Conservation (phyloP, 2,329 filamentous ascomycete species). For the Penicillium griseofulvum region DNA sequence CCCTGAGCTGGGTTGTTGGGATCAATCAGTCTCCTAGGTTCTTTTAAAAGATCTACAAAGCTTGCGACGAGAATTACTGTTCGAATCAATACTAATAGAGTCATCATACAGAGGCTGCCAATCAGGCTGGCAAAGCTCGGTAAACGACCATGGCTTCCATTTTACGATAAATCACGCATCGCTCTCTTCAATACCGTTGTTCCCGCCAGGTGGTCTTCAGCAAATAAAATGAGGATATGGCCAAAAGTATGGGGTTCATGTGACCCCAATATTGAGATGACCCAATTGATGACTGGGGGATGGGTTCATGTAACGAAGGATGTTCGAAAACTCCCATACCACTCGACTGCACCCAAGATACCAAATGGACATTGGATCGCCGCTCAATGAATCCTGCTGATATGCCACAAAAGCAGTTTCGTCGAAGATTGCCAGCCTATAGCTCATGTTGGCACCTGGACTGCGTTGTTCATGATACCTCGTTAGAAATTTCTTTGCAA, state of each 20-base stretch:
- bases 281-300: neutral
- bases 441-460: slow-evolving; percentile 5
- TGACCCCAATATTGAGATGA: neutral
- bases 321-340: neutral
- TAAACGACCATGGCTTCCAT: slow-evolving; percentile 29
- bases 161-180: slow-evolving; percentile 14
- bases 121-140: slow-evolving; percentile 51
- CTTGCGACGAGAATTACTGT: neutral
- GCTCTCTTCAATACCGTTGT: slow-evolving; percentile 18
- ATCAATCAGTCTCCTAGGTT: too few relatives aligned
- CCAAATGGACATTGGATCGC: neutral
- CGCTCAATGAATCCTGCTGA: slow-evolving; percentile 1
- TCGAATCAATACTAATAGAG: slow-evolving; percentile 10
- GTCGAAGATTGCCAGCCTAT: neutral
- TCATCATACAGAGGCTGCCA: slow-evolving; percentile 44
- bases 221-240: slow-evolving; percentile 11
- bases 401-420: neutral
- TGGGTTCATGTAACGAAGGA: neutral
- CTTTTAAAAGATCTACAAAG: neutral
- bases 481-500: slow-evolving; percentile 5
- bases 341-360: neutral
- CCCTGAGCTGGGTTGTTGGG: neutral
- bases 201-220: slow-evolving; percentile 11
- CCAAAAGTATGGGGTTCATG: slow-evolving; percentile 6
- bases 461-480: slow-evolving; percentile 11